Evolutionary conservation across 176 grass and related monocot species (phyloP), one percentile per base, ranked within the genome.

Genomic region (Bromus sterilis): DNA sequence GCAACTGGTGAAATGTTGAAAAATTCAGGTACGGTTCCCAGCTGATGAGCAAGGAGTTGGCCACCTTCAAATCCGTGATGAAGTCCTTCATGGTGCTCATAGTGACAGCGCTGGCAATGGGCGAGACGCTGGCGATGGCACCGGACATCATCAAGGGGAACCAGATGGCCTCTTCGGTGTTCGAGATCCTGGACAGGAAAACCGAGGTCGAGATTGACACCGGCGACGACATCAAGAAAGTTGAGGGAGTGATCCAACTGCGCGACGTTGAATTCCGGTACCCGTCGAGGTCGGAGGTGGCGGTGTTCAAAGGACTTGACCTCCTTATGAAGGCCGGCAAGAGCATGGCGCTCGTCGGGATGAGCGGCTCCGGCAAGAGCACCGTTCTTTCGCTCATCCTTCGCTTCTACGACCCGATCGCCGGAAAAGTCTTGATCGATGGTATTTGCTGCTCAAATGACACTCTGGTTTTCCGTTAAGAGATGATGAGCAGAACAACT

Each of bases 61-160:
- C 90, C 29, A 93, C 66, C 72, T 98, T 98, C 82, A 93, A 93
- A 83, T 91, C 96, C 2, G 86, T 98, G 42, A 98, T 95, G 88
- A 98, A 95, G 82, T 95, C 92, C 26, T 95, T 98, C 90, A 93
- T 98, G 88, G 95, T 98, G 74, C 90, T 98, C 25, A 98, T 98
- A 51, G 90, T 98, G 36, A 91, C 96, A 2, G 96, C 96, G 23
- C 51, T 95, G 33, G 96, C 93, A 29, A 93, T 95, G 90, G 96
- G 96, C 11, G 92, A 95, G 74, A 93, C 90, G 0, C 82, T 98
- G 37, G 96, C 92, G 6, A 83, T 95, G 71, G 88, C 96, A 2
- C 96, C 96, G 9, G 96, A 98, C 67, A 94, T 98, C 82, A 89
- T 98, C 82, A 98, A 93, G 68, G 96, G 95, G 26, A 98, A 98